A percentile compares a stretch with the other conserved stretches of the same genome.
Conservation (phyloP, 768 basidiomycete species). For the Zangia roseola region DNA sequence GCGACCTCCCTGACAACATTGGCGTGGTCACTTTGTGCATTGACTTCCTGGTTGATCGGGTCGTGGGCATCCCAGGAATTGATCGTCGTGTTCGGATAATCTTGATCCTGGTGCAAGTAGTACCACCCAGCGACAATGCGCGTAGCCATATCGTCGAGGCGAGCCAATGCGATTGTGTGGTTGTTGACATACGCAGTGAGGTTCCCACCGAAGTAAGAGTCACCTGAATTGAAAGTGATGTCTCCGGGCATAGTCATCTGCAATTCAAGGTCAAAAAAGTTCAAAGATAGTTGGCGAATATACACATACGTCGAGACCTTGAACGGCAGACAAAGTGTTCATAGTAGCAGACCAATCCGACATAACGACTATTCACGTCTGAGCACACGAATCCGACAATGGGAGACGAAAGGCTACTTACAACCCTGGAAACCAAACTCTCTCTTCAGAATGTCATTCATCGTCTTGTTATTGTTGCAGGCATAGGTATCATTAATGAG, state of each 20-base stretch:
- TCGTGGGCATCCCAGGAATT: constrained; percentile 29
- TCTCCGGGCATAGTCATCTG: constrained; percentile 79
- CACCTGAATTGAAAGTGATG: constrained; percentile 37
- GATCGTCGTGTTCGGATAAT: constrained; percentile 26
- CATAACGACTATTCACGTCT: constrained; percentile 39
- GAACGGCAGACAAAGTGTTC: constrained; percentile 47
- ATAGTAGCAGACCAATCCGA: constrained; percentile 68
- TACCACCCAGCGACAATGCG: constrained; percentile 69
- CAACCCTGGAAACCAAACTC: constrained; percentile 70
- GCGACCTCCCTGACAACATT: constrained; percentile 60
- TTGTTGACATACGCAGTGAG: constrained; percentile 59
- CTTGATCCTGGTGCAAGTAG: constrained; percentile 34
- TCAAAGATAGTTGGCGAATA: neutral
- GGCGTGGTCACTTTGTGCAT: constrained; percentile 57
- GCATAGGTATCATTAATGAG: constrained; percentile 60
- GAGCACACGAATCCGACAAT: neutral
- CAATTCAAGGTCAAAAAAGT: constrained; percentile 1
- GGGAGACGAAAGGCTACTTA: constrained; percentile 18
- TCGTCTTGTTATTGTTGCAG: constrained; percentile 58
- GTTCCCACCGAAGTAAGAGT: constrained; percentile 57
- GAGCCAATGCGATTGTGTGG: constrained; percentile 53
- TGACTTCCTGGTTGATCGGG: constrained; percentile 41
- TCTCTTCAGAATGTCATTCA: constrained; percentile 62
- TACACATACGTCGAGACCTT: constrained; percentile 56
- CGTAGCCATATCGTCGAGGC: constrained; percentile 70